Percentiles rank a stretch among this genome's conserved stretches.
Conservation (phyloP, 345 rosid species). For the Lumnitzera littorea region DNA sequence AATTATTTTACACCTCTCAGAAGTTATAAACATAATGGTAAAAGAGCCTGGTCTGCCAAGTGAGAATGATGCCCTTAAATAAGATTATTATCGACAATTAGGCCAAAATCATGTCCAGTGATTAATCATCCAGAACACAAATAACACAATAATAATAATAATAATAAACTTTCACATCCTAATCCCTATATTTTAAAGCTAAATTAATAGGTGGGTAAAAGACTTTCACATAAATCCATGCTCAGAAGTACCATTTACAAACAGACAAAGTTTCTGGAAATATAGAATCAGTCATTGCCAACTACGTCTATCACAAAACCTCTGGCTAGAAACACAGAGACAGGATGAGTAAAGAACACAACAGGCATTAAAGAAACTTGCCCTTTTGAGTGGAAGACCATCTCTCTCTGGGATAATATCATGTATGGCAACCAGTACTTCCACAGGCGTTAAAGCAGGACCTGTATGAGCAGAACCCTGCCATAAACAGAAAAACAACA, state of each 20-base stretch:
- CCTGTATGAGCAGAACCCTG: conserved; percentile 99
- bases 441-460: conserved; percentile 97
- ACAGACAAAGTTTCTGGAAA: neutral
- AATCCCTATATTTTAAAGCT: too few relatives aligned
- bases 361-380: conserved; percentile 7
- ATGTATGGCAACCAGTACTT: conserved; percentile 94
- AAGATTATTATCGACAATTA: too few relatives aligned
- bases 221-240: too few relatives aligned
- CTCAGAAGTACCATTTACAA: neutral
- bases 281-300: neutral
- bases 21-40: too few relatives aligned
- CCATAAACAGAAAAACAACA: conserved; percentile 9
- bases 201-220: too few relatives aligned
- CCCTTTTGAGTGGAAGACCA: conserved; percentile 84
- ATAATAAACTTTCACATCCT: too few relatives aligned
- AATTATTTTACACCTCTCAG: too few relatives aligned
- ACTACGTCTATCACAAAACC: neutral
- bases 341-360: neutral
- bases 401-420: conserved; percentile 80
- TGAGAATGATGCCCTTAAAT: too few relatives aligned
- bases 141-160: too few relatives aligned
- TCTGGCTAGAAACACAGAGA: conserved; percentile 6
- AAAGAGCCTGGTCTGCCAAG: too few relatives aligned
- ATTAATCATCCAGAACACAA: too few relatives aligned
- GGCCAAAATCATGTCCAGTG: too few relatives aligned